Conservation (phyloP, 768 basidiomycete genomes). For the Leucocoprinus sp. region DNA sequence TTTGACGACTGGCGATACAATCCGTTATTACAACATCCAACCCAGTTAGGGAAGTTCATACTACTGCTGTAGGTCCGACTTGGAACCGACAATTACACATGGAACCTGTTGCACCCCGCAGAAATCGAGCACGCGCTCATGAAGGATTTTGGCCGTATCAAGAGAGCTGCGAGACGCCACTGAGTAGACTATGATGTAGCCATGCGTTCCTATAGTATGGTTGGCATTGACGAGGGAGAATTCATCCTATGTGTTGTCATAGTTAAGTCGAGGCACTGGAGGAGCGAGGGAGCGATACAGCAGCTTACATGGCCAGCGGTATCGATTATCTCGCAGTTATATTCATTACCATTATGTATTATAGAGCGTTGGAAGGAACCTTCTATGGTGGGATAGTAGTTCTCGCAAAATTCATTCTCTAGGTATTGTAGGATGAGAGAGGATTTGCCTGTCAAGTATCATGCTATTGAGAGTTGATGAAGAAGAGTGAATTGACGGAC, state of each 20-base stretch:
- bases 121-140: slow-evolving; percentile 89
- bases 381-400: slow-evolving; percentile 92
- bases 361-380: slow-evolving; percentile 68
- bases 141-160: slow-evolving; percentile 84
- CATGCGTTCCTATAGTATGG: slow-evolving; percentile 90
- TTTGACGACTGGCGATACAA: slow-evolving; percentile 45
- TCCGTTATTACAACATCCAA: slow-evolving; percentile 19
- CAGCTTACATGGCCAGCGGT: slow-evolving; percentile 85
- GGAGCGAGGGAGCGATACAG: slow-evolving; percentile 12
- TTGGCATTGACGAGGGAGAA: slow-evolving; percentile 83
- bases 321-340: slow-evolving; percentile 90
- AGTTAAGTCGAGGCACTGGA: not conserved
- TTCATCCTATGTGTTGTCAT: slow-evolving; percentile 57
- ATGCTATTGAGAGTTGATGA: slow-evolving; percentile 14
- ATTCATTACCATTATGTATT: slow-evolving; percentile 71
- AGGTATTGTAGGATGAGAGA: slow-evolving; percentile 85
- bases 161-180: slow-evolving; percentile 80
- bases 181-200: slow-evolving; percentile 89
- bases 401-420: slow-evolving; percentile 77
- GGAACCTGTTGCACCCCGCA: slow-evolving; percentile 77
- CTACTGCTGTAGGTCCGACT: slow-evolving; percentile 73
- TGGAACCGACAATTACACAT: slow-evolving; percentile 88
- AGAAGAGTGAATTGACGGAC: slow-evolving; percentile 32
- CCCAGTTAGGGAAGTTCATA: slow-evolving; percentile 27
- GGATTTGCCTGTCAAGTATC: slow-evolving; percentile 65